Conservation (phyloP, 1,284 basidiomycete genomes). For the Sanghuangporus baumii region DNA sequence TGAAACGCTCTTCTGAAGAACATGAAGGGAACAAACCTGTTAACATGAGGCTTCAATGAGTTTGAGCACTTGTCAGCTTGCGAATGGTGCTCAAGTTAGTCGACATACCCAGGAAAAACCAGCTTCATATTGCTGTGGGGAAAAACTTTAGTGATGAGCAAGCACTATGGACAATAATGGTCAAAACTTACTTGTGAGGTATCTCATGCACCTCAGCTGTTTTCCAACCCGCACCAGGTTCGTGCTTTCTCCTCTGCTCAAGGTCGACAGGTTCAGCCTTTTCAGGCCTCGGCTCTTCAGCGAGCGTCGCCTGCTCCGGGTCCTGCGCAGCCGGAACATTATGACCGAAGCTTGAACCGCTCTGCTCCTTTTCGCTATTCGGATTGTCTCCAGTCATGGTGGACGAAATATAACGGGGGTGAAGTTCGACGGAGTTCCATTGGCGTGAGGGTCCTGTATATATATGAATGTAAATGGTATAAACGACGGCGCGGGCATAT, state of each 20-base stretch:
- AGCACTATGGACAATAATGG: not conserved
- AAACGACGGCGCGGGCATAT: not conserved
- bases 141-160: not conserved
- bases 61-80: not conserved
- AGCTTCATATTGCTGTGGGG: slow-evolving; percentile 16
- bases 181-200: slow-evolving; percentile 14
- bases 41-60: slow-evolving; percentile 13
- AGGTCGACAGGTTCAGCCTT: slow-evolving; percentile 4
- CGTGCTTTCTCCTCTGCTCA: slow-evolving; percentile 13
- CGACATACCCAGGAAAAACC: slow-evolving; percentile 17
- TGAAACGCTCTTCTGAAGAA: not conserved
- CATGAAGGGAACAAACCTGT: slow-evolving; percentile 8
- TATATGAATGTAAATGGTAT: no score
- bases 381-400: not conserved
- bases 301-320: slow-evolving; percentile 9
- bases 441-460: not conserved
- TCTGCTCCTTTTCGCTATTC: not conserved
- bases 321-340: slow-evolving; percentile 1
- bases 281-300: slow-evolving; percentile 10
- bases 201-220: slow-evolving; percentile 13
- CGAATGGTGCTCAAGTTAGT: not conserved
- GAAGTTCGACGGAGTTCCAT: not conserved
- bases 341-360: not conserved
- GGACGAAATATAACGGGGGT: not conserved
- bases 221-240: slow-evolving; percentile 13